Conservation (phyloP, 2,329 filamentous ascomycete genomes). For the Fusarium camptoceras region DNA sequence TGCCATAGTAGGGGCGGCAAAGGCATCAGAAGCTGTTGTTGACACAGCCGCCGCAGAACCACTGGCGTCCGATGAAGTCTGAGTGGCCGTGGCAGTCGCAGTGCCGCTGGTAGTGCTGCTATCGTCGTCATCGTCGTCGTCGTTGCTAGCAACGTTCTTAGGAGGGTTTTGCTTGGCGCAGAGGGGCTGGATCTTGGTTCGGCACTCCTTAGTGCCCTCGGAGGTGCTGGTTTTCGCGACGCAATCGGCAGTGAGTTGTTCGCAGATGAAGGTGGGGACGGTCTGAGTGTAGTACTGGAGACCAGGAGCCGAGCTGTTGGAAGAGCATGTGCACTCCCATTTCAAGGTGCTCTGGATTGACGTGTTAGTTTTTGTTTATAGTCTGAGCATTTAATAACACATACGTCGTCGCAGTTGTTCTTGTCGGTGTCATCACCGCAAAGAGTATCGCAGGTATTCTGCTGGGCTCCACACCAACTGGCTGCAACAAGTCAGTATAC, state of each 20-base stretch:
- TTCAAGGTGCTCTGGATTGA: slow-evolving; percentile 54
- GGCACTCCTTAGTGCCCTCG: slow-evolving; percentile 61
- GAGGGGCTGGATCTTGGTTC: slow-evolving; percentile 57
- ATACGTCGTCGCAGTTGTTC: slow-evolving; percentile 62
- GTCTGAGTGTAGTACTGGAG: slow-evolving; percentile 67
- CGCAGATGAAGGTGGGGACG: slow-evolving; percentile 65
- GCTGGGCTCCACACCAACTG: slow-evolving; percentile 64
- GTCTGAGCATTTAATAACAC: slow-evolving; percentile 31
- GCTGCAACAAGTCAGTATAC: slow-evolving; percentile 51
- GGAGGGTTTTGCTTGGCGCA: slow-evolving; percentile 57
- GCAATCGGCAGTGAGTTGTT: slow-evolving; percentile 62
- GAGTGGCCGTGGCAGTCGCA: slow-evolving; percentile 40
- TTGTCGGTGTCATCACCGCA: slow-evolving; percentile 54
- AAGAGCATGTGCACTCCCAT: slow-evolving; percentile 62
- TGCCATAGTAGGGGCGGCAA: slow-evolving; percentile 58
- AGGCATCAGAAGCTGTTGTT: slow-evolving; percentile 49
- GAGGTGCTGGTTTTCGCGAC: slow-evolving; percentile 56
- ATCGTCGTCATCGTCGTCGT: slow-evolving; percentile 35
- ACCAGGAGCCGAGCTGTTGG: slow-evolving; percentile 62
- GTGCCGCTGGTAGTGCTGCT: slow-evolving; percentile 45
- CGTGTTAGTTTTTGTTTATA: slow-evolving; percentile 11
- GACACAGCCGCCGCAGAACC: slow-evolving; percentile 47
- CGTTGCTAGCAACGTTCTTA: slow-evolving; percentile 48
- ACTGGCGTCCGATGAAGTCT: slow-evolving; percentile 28
- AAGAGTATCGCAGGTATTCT: slow-evolving; percentile 62